Percentiles rank a stretch among this genome's conserved stretches.
Evolutionary conservation across 495 filamentous ascomycete genomes (phyloP).

Genomic region (Penicillium silybi): DNA sequence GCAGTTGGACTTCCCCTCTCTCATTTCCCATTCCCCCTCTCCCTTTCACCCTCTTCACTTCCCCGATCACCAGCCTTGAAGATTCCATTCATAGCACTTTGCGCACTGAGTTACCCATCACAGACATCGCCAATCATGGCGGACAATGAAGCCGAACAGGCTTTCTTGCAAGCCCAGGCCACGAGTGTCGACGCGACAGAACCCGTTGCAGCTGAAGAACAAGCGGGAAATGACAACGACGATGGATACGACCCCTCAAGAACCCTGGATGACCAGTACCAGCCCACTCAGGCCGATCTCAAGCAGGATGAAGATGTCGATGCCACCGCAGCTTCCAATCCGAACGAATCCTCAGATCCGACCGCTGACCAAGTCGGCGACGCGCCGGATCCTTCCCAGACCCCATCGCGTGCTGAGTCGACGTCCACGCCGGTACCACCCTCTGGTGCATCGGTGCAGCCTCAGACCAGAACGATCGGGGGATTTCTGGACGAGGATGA

Average conservation of each 20-base stretch:
- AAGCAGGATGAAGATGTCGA: conserved; percentile 16
- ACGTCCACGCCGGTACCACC: conserved; percentile 35
- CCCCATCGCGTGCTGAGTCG: conserved; percentile 36
- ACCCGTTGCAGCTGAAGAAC: conserved; percentile 39
- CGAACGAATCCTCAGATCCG: conserved; percentile 23
- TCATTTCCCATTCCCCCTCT: neutral
- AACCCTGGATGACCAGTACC: conserved; percentile 43
- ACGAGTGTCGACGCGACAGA: conserved; percentile 44
- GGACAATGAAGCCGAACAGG: conserved; percentile 57
- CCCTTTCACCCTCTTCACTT: neutral
- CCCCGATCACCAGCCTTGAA: neutral
- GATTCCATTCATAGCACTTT: neutral
- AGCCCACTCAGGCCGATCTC: conserved; percentile 23
- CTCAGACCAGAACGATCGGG: conserved; percentile 66
- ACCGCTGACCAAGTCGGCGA: conserved; percentile 27
- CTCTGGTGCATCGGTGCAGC: conserved; percentile 31
- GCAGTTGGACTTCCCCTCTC: neutral
- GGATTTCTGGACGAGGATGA: conserved; percentile 76
- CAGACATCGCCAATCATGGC: conserved; percentile 43
- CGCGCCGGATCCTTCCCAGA: conserved; percentile 28
- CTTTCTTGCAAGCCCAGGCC: conserved; percentile 56
- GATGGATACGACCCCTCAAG: conserved; percentile 55
- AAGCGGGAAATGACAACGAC: conserved; percentile 40
- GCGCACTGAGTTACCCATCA: conserved; percentile 5
- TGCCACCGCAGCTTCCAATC: conserved; percentile 11